Base-by-base conservation (phyloP, 176 grass and related monocot genomes). In the Miscanthus lutarioriparius region DNA sequence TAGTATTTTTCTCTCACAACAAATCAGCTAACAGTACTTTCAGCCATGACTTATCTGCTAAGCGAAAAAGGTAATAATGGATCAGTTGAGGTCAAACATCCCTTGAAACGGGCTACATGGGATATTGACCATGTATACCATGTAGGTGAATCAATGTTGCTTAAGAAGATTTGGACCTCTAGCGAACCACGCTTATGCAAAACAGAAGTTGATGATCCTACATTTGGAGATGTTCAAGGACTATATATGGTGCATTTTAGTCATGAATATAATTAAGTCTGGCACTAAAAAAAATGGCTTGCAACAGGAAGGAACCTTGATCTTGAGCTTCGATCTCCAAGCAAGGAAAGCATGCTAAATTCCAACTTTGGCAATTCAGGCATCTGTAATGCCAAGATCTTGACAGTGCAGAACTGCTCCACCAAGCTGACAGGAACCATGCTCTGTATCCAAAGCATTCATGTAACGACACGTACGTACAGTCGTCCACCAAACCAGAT, bases 321-420 rank as follows among this genome's bases (percentile, higher is more conserved):
- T 27, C 43, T 49, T 45, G 26, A 74, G 72, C 72, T 51, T 51
- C 41, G n/a, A n/a, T n/a, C n/a, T 74, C 44, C 44, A 74, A 43
- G 23, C 43, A 51, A 74, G 71, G 71, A 49, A 74, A 49, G 43
- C 71, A 74, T 10, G 14, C 30, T 30, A 49, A 49, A 25, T 74
- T 74, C 17, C 43, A 74, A 49, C 12, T 49, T 32, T 30, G 41
- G 43, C 15, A 17, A 41, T 41, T 1, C 39, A 41, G 39, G 39
- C 39, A 41, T 41, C 39, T 41, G 39, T 6, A 41, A 41, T 41
- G 39, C 39, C 8, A 27, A 74, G 25, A 74, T 32, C 71, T 49
- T 74, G 43, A 49, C 43, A 74, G 71, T 74, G 25, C 26, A 9
- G 40, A 74, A 74, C 14, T 19, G 71, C 25, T 74, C 71, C 25